Conservation (phyloP, 257 asterid species). For the Phtheirospermum japonicum region DNA sequence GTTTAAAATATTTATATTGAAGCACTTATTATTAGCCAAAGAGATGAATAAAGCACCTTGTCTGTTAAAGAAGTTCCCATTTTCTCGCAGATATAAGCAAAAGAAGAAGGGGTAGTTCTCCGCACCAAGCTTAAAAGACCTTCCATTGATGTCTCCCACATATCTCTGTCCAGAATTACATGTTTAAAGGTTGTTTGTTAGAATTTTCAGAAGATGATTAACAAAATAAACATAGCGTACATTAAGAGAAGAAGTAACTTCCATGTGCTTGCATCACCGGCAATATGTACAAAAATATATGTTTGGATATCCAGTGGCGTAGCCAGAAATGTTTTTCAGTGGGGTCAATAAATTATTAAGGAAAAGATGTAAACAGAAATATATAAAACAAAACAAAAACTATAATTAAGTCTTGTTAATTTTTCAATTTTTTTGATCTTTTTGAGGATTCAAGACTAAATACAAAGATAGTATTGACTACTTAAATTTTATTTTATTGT, state of each 20-base stretch:
- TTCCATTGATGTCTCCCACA: slow-evolving; percentile 99
- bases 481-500: too few species aligned
- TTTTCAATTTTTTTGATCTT: too few species aligned
- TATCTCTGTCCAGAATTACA: slow-evolving; percentile 54
- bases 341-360: background rate
- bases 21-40: slow-evolving; percentile 20
- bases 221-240: too few species aligned
- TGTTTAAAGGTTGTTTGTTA: slow-evolving; percentile 19
- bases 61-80: slow-evolving; percentile 69
- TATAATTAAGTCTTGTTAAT: too few species aligned
- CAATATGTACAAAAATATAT: too few species aligned
- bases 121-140: slow-evolving; percentile 93
- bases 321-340: too few species aligned
- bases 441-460: too few species aligned
- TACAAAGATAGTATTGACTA: too few species aligned
- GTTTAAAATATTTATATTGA: background rate
- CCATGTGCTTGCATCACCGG: too few species aligned
- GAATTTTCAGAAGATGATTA: slow-evolving; percentile 18
- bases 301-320: too few species aligned
- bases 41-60: slow-evolving; percentile 55
- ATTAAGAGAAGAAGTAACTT: too few species aligned
- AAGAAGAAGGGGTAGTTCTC: slow-evolving; percentile 87
- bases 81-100: slow-evolving; percentile 88
- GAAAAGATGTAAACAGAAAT: background rate
- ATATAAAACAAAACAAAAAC: too few species aligned